phyloP scores from a whole-genome alignment of 169 alveolate genomes.

The Plasmodium reichenowi region DNA sequence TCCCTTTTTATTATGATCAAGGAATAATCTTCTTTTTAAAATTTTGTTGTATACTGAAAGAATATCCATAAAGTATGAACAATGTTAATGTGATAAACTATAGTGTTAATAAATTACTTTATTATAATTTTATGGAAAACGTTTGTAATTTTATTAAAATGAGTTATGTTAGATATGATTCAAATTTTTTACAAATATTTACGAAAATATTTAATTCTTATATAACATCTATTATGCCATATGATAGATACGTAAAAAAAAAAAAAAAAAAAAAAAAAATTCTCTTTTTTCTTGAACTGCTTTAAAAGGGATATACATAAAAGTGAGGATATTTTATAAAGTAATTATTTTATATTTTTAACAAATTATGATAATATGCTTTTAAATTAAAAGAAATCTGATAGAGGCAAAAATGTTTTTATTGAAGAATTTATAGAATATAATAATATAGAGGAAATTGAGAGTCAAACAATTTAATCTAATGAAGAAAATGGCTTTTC shows the following conservation, averaged over 20 bases:
- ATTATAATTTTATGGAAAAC: conserved; percentile 37
- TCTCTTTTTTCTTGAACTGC: conserved; percentile 16
- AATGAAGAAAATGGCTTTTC: too few species aligned
- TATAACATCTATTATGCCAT: conserved; percentile 21
- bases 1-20: conserved; percentile 22
- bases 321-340: conserved; percentile 37
- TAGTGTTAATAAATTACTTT: conserved; percentile 24
- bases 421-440: background rate
- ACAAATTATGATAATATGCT: conserved; percentile 3
- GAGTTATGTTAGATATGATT: background rate
- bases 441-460: background rate
- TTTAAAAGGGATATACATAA: conserved; percentile 35
- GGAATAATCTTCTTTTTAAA: background rate
- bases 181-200: conserved; percentile 2
- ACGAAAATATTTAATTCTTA: conserved; percentile 11
- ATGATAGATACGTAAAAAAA: conserved; percentile 3
- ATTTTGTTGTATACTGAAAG: conserved; percentile 32
- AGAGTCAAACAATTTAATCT: background rate
- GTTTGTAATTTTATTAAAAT: conserved; percentile 27
- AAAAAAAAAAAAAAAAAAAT: background rate
- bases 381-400: background rate
- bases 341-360: conserved; percentile 21
- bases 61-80: background rate
- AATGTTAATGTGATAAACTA: background rate
- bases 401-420: background rate